Base-by-base conservation (phyloP, 495 filamentous ascomycete genomes). In the Cairneyella variabilis region DNA sequence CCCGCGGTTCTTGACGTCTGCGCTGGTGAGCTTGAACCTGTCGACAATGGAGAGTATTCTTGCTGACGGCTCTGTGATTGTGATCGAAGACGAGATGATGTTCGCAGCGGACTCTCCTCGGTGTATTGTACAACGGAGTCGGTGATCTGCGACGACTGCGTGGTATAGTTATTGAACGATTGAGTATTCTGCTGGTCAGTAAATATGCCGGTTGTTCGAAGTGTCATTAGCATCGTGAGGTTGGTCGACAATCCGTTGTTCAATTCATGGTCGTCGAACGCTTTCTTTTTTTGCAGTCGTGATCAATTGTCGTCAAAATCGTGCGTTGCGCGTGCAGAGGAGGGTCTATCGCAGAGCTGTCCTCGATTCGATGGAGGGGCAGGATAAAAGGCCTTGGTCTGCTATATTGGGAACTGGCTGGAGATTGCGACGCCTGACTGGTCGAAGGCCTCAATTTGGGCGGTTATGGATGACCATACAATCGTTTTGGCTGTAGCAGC, bases 141-240 rank as follows among this genome's bases (percentile, higher is more conserved):
- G 48, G 53, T 28, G 37, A 50, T 23, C 21, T 56, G 52, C 30
- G 27, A 43, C 11, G 32, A 20, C 7, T 40, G 54, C 21, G 53
- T 30, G 12, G 43, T 36, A 28, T 60, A 64, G 36, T 56, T 45
- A 38, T 46, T 48, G 57, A 47, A 55, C 14, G 43, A 44, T 38
- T 59, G 56, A 10, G 60, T 37, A 28, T 63, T 63, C 22, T 55
- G 48, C 57, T 63, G 53, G 37, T 63, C 56, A 48, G 60, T 48
- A 54, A 63, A 57, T 41, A 63, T 58, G 60, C 56, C 60, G 60
- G 59, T 59, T 41, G 37, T 56, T 27, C 60, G 48, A 26, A 59
- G 45, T 48, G 60, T 63, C 60, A 63, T 59, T 37, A 63, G 53
- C 60, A 63, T 63, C 53, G 54, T 63, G 56, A 59, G 20, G 51